A percentile compares a stretch with the other conserved stretches of the same genome.
Conservation (phyloP, 495 filamentous ascomycete genomes). For the Tricharina praecox region DNA sequence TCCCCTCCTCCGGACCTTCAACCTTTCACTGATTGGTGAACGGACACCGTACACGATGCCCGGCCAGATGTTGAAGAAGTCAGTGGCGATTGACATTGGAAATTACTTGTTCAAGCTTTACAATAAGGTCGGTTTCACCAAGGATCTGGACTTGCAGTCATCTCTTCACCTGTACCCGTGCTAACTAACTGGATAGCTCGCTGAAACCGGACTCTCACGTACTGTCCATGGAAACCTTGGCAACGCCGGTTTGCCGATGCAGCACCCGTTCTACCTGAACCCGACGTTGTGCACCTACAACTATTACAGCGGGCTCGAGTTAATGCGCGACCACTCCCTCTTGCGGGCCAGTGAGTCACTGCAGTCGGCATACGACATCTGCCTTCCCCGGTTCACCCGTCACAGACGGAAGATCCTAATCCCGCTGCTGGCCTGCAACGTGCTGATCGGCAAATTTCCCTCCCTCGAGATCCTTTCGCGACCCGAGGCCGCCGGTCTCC, state of each 20-base stretch:
- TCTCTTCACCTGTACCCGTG: background rate
- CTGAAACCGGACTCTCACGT: background rate
- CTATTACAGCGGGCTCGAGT: background rate
- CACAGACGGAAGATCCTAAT: constrained; percentile 69
- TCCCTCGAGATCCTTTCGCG: constrained; percentile 44
- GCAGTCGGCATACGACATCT: constrained; percentile 44
- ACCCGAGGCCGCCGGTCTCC: constrained; percentile 55
- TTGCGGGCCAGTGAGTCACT: background rate
- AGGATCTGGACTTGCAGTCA: background rate
- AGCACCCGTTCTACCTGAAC: constrained; percentile 2
- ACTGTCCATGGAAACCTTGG: background rate
- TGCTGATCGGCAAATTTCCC: constrained; percentile 75
- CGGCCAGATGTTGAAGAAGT: background rate
- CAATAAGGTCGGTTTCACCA: constrained; percentile 2
- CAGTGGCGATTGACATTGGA: background rate
- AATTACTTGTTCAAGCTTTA: constrained; percentile 1
- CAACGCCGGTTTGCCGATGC: background rate
- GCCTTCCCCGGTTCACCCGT: constrained; percentile 44
- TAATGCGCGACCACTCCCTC: background rate
- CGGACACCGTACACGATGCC: background rate
- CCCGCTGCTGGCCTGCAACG: constrained; percentile 66
- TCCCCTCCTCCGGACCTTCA: constrained; percentile 1
- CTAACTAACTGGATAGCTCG: background rate
- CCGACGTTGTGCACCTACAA: constrained; percentile 1
- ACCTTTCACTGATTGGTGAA: background rate